Conservation (phyloP, 345 rosid genomes). For the Syzygium grande region DNA sequence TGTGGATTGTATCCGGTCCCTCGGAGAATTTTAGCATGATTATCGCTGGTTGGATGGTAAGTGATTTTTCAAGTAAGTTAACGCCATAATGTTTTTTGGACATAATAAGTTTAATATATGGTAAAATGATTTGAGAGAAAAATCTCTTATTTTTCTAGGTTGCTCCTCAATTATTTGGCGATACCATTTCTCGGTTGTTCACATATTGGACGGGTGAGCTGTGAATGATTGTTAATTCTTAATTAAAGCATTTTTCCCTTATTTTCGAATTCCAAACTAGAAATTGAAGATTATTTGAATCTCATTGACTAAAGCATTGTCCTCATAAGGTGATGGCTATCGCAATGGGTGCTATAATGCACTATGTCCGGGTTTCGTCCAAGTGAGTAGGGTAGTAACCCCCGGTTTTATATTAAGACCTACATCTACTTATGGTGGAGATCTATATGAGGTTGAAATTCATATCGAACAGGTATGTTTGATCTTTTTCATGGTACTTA, state of each 20-base stretch:
- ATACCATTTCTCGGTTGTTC: neutral
- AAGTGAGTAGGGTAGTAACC: neutral
- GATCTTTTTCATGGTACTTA: neutral
- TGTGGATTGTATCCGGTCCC: neutral
- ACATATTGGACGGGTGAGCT: neutral
- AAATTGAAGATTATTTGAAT: neutral
- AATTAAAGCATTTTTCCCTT: neutral
- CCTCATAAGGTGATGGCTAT: neutral
- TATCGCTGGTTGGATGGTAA: neutral
- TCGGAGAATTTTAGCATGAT: neutral
- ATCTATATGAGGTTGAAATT: neutral
- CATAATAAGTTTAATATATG: neutral
- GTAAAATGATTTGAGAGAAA: neutral
- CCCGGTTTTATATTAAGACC: neutral
- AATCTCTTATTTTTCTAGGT: neutral
- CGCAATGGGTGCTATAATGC: neutral
- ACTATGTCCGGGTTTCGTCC: neutral
- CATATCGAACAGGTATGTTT: neutral
- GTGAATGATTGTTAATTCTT: neutral
- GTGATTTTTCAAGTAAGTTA: neutral
- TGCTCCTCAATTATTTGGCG: neutral
- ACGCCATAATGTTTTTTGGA: neutral
- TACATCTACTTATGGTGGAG: neutral
- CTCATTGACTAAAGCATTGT: neutral
- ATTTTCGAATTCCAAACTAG: neutral